Evolutionary conservation across 176 grass and related monocot genomes (phyloP).

Genomic region (Hordeum vulgare): MorexV3_pseudomolecules_assembly NC_058524.1:82020308-82020807

Average conservation of each 20-base stretch:
- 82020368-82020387: conserved; percentile 74
- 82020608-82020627: background rate
- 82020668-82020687: background rate
- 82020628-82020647: background rate
- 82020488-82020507: background rate
- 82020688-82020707: background rate
- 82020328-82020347: conserved; percentile 38
- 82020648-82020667: background rate
- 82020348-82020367: conserved; percentile 76
- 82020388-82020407: conserved; percentile 84
- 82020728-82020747: background rate
- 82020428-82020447: background rate
- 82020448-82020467: conserved; percentile 2
- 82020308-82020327: background rate
- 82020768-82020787: background rate
- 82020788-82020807: background rate
- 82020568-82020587: conserved; percentile 9
- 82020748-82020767: background rate
- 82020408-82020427: conserved; percentile 14
- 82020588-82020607: background rate
- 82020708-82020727: background rate
- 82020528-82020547: background rate
- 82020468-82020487: background rate
- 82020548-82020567: background rate
- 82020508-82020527: background rate